Conservation (phyloP, 768 basidiomycete genomes). For the Mycena rebaudengoi region DNA sequence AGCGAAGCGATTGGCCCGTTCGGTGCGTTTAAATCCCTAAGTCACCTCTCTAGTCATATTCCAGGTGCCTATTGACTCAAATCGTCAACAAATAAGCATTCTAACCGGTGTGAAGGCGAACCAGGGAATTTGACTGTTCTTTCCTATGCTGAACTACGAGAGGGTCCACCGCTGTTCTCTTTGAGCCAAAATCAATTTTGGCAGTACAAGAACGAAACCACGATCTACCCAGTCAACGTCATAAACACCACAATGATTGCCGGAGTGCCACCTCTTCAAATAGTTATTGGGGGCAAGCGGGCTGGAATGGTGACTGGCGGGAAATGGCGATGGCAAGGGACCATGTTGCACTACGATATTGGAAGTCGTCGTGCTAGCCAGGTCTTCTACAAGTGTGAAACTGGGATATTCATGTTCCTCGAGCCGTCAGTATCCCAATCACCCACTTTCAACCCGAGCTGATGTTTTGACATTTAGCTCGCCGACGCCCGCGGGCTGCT, state of each 20-base stretch:
- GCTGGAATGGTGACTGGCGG: constrained; percentile 49
- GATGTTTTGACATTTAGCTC: constrained; percentile 31
- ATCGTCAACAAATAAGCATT: background rate
- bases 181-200: constrained; percentile 60
- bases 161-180: constrained; percentile 61
- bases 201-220: constrained; percentile 63
- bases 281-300: constrained; percentile 49
- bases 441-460: background rate
- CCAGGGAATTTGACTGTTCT: constrained; percentile 58
- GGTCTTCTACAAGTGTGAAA: constrained; percentile 53
- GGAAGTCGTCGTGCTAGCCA: constrained; percentile 51
- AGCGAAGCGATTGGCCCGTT: constrained; percentile 42
- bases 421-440: constrained; percentile 47
- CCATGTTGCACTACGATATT: constrained; percentile 60
- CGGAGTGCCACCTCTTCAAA: constrained; percentile 54
- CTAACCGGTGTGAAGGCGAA: constrained; percentile 47
- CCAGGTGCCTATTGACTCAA: constrained; percentile 39
- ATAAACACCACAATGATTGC: constrained; percentile 56
- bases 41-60: constrained; percentile 41
- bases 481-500: constrained; percentile 49
- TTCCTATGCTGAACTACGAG: constrained; percentile 32
- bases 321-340: constrained; percentile 64
- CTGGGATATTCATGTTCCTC: constrained; percentile 60
- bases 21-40: constrained; percentile 26
- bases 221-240: constrained; percentile 63